Evolutionary conservation across 805 yeast species (phyloP), one percentile per base, ranked within the genome.

Genomic region (Ogataea methanolica): DNA sequence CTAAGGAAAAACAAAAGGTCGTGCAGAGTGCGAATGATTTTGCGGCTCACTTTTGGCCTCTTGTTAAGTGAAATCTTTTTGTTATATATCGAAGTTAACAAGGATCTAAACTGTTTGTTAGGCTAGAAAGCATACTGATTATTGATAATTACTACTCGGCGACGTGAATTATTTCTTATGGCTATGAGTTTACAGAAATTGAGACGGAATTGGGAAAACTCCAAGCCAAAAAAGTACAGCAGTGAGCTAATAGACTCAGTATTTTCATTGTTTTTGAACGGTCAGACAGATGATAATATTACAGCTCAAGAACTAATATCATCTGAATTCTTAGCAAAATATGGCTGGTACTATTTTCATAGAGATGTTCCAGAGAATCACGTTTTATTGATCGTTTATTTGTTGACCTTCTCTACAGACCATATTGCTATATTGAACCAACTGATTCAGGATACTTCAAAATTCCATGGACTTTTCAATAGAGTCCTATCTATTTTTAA

Each of bases 341-440:
- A 68, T 22, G 59, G 72, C 14, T 77, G 79, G 80, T 64, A 62
- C 12, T 52, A 60, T 38, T 72, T 73, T 48, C 68, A 69, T 42
- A 61, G 60, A 11, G 76, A 74, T 48, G 62, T 68, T 8, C 61
- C 75, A 3, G 58, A 65, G 40, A 67, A 64, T 26, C 79, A 76
- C 53, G 59, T 75, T 5, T 68, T 69, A 35, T 55, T 68, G 41
- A 58, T 74, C 9, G 60, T 65, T 5, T 42, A 63, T 29, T 33
- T 65, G 12, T n/a, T 48, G 17, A 44, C 31, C 6, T 36, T 22
- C 2, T 14, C 26, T 16, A 35, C 39, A 12, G 16, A 44, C 21
- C 33, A 35, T 3, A 5, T 4, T 9, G 16, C 16, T 5, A 22
- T 47, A 6, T 17, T 51, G 4, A 35, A 17, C 5, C 12, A 16